Percentiles rank a stretch among this genome's conserved stretches.
Conservation (phyloP, 305 asterid genomes). For the Striga hermonthica region DNA sequence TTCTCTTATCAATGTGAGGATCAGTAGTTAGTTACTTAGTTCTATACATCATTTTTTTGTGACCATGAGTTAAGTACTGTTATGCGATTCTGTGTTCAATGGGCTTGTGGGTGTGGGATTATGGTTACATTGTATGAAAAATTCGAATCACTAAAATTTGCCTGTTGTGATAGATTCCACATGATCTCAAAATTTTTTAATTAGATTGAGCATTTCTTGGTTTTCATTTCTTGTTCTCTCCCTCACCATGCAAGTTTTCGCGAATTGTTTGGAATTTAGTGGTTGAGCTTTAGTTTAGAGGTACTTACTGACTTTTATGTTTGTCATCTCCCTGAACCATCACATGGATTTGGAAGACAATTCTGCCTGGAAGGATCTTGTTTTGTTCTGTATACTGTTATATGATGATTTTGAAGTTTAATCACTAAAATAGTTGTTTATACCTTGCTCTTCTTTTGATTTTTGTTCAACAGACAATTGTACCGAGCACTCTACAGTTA, state of each 20-base stretch:
- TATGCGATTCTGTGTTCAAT: background rate
- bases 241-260: conserved; percentile 5
- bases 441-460: conserved; percentile 20
- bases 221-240: background rate
- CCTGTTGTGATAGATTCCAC: background rate
- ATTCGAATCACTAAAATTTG: background rate
- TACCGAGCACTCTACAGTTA: conserved; percentile 73
- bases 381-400: too few species aligned
- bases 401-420: background rate
- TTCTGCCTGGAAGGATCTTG: too few species aligned
- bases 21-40: conserved; percentile 6
- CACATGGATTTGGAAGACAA: too few species aligned
- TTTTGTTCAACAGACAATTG: conserved; percentile 54
- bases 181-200: conserved; percentile 4
- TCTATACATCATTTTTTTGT: background rate
- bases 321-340: too few species aligned
- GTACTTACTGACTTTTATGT: background rate
- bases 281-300: conserved; percentile 7
- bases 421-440: conserved; percentile 2
- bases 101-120: too few species aligned
- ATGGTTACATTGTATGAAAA: too few species aligned
- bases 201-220: background rate
- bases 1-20: conserved; percentile 65
- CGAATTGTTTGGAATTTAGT: background rate
- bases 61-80: background rate